phyloP scores from a whole-genome alignment of 2,329 filamentous ascomycete genomes.

The Dactylellina leptospora region DNA sequence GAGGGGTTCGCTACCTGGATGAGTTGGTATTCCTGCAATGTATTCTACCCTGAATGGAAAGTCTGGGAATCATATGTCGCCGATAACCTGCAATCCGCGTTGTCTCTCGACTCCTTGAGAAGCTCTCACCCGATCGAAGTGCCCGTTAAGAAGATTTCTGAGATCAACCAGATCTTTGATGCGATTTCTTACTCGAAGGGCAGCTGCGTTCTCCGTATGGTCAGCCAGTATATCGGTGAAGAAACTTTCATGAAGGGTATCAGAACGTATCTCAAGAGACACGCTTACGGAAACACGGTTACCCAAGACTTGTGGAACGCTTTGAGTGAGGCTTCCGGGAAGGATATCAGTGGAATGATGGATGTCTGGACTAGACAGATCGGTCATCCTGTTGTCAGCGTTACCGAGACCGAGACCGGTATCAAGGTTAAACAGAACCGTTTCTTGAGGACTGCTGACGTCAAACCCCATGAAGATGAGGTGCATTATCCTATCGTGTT shows the following conservation, averaged over 20 bases:
- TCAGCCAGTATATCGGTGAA: conserved; percentile 92
- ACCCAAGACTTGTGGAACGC: conserved; percentile 91
- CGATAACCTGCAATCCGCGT: conserved; percentile 86
- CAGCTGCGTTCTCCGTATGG: conserved; percentile 94
- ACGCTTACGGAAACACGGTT: conserved; percentile 90
- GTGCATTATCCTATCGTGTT: conserved; percentile 90
- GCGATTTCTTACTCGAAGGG: conserved; percentile 98
- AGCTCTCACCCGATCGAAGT: conserved; percentile 98
- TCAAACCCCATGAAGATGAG: conserved; percentile 90
- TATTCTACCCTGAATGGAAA: conserved; percentile 97
- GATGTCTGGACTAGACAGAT: conserved; percentile 97
- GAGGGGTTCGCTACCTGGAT: conserved; percentile 92
- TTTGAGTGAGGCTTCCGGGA: conserved; percentile 85
- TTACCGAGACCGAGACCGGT: conserved; percentile 74
- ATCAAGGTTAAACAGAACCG: conserved; percentile 94
- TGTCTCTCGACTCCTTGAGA: conserved; percentile 86
- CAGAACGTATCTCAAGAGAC: conserved; percentile 88
- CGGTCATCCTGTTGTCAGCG: conserved; percentile 87
- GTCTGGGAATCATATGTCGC: conserved; percentile 96
- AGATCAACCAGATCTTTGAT: conserved; percentile 98
- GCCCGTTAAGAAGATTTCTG: conserved; percentile 90
- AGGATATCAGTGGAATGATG: conserved; percentile 89
- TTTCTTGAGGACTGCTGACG: conserved; percentile 89
- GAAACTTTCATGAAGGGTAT: conserved; percentile 93
- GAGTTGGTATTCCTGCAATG: conserved; percentile 93